Evolutionary conservation across 768 basidiomycete species (phyloP), one percentile per base, ranked within the genome.

Genomic region (Dictyophora rubrovolvata): DNA sequence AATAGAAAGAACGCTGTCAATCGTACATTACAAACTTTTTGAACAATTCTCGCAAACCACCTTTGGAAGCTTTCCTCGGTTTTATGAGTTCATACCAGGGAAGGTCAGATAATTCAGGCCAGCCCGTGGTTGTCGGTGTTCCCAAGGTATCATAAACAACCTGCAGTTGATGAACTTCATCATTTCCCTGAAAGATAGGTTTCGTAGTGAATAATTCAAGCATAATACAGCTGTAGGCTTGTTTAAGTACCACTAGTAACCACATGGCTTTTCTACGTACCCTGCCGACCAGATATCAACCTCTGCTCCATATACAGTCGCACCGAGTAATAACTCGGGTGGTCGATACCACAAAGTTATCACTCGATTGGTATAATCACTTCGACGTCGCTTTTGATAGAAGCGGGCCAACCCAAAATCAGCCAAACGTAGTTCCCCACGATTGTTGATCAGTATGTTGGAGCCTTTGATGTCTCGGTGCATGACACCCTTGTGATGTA

Each of bases 281-380:
- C 96, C 96, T 47, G 96, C 96, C 70, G 93, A 95, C 96, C 96
- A 99, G 86, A 98, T 96, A 67, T 99, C 96, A 21, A 99, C 95
- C 67, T 95, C 94, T 5, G 93, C 87, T 1, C 93, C 94, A 73
- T 99, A 99, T 12, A 93, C 83, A 0, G 96, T 99, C 33, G 93
- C 90, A 28, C 96, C 96, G 65, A 97, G 86, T 46, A 99, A 73
- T 20, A 99, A 77, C 67, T 99, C 96, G 10, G 95, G 96, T 5
- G 93, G 90, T 59, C 96, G 81, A 71, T 99, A 99, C 96, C 96
- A 98, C 53, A 96, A 79, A 0, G 96, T 99, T 64, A 99, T 98
- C 53, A 99, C 96, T 34, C 96, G 82, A 70, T 99, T 99, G n/a
- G 96, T 99, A 69, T 99, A 98, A 68, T 99, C 96, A 58, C 85